phyloP scores from a whole-genome alignment of 768 basidiomycete genomes.

The Pleurotus eryngii region DNA sequence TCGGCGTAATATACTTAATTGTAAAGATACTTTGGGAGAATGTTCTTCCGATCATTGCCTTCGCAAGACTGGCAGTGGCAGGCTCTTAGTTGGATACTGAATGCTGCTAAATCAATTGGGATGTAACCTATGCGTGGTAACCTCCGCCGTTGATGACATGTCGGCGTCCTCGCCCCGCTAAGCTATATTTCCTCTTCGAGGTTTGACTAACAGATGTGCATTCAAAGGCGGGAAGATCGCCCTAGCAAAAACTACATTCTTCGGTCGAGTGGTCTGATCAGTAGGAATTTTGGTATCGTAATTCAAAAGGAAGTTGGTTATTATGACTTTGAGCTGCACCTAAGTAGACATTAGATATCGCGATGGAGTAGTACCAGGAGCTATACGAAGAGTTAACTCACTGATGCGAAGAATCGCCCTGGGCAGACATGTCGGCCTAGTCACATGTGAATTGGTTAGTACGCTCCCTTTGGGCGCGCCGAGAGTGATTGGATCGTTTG shows the following conservation, averaged over 20 bases:
- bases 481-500: too few relatives aligned
- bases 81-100: too few relatives aligned
- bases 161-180: too few relatives aligned
- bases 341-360: slow-evolving; percentile 8
- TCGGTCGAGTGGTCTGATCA: slow-evolving; percentile 21
- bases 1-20: too few relatives aligned
- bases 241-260: slow-evolving; percentile 31
- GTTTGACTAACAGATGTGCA: slow-evolving; percentile 26
- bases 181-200: slow-evolving; percentile 5
- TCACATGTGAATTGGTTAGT: too few relatives aligned
- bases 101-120: too few relatives aligned
- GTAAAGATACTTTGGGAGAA: too few relatives aligned
- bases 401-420: not conserved
- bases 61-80: too few relatives aligned
- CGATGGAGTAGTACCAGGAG: not conserved
- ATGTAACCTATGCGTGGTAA: too few relatives aligned
- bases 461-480: too few relatives aligned
- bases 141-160: too few relatives aligned
- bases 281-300: slow-evolving; percentile 27
- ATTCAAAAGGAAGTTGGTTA: slow-evolving; percentile 30
- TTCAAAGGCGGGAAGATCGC: slow-evolving; percentile 27
- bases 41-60: too few relatives aligned
- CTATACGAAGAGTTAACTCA: not conserved
- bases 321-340: slow-evolving; percentile 36
- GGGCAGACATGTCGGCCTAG: not conserved